phyloP scores from a whole-genome alignment of 768 basidiomycete species.

The Xerocomus brunneocitrinus region DNA sequence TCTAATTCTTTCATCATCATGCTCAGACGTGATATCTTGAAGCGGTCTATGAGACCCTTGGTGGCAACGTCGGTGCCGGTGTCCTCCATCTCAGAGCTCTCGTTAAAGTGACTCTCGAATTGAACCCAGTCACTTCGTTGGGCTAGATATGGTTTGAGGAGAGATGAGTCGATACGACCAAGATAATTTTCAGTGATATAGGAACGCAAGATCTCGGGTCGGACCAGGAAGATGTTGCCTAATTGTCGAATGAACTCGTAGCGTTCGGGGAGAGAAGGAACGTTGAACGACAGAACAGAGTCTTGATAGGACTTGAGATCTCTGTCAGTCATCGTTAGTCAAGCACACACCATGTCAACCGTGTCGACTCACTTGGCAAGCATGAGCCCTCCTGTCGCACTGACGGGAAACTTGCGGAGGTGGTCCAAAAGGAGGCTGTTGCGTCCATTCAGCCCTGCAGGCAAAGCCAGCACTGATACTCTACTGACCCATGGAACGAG shows the following conservation, averaged over 20 bases:
- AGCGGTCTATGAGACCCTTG: conserved; percentile 50
- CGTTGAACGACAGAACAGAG: conserved; percentile 71
- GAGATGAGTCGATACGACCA: conserved; percentile 79
- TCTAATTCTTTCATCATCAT: conserved; percentile 88
- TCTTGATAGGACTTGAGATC: conserved; percentile 98
- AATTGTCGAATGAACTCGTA: conserved; percentile 98
- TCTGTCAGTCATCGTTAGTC: conserved; percentile 38
- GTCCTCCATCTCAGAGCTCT: conserved; percentile 43
- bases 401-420: conserved; percentile 93
- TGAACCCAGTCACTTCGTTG: conserved; percentile 89
- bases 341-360: not conserved
- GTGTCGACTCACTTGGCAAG: conserved; percentile 79
- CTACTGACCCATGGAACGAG: conserved; percentile 78
- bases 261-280: conserved; percentile 83
- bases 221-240: conserved; percentile 95
- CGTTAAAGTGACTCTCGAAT: conserved; percentile 78
- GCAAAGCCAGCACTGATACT: not conserved
- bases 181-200: conserved; percentile 95
- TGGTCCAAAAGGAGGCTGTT: conserved; percentile 86
- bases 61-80: conserved; percentile 37
- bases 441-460: conserved; percentile 7
- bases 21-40: conserved; percentile 67
- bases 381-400: conserved; percentile 95
- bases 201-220: conserved; percentile 89
- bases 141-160: conserved; percentile 87